Conservation (phyloP, 2,329 filamentous ascomycete species). For the Tolypocladium nubicola region DNA sequence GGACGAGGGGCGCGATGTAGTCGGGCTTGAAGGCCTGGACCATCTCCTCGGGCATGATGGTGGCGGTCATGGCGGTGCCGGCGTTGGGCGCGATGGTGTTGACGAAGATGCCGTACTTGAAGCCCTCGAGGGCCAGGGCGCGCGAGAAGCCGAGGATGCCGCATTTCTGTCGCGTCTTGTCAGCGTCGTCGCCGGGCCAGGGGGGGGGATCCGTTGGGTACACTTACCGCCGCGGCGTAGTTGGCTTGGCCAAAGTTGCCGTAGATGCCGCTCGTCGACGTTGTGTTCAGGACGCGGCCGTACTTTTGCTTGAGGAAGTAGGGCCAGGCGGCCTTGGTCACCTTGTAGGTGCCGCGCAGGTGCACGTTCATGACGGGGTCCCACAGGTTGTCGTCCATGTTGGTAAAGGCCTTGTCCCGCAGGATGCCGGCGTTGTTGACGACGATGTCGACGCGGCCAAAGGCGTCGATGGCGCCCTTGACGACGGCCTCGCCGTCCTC, state of each 20-base stretch:
- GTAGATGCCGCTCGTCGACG: conserved; percentile 94
- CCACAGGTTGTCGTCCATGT: conserved; percentile 95
- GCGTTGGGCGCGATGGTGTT: conserved; percentile 98
- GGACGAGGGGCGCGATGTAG: conserved; percentile 89
- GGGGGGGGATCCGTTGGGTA: neutral
- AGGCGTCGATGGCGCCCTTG: conserved; percentile 87
- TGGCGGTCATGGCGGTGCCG: conserved; percentile 88
- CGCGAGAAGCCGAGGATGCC: conserved; percentile 94
- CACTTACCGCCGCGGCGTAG: conserved; percentile 71
- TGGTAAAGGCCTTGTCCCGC: conserved; percentile 92
- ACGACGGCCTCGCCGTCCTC: conserved; percentile 87
- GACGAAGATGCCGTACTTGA: conserved; percentile 95
- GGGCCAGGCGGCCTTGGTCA: conserved; percentile 95
- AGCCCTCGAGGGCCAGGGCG: conserved; percentile 82
- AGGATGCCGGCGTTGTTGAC: conserved; percentile 98
- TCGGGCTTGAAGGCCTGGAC: conserved; percentile 99
- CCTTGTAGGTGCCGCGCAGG: conserved; percentile 88
- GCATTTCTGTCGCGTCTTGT: conserved; percentile 48
- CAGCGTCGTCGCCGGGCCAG: neutral
- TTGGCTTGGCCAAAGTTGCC: conserved; percentile 99
- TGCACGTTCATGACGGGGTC: conserved; percentile 88
- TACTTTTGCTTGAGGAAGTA: conserved; percentile 99
- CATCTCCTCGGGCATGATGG: conserved; percentile 91
- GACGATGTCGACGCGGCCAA: conserved; percentile 86
- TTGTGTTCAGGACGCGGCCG: conserved; percentile 92